Evolutionary conservation across 2,329 filamentous ascomycete species (phyloP).

Genomic region (Diaporthe eres): DNA sequence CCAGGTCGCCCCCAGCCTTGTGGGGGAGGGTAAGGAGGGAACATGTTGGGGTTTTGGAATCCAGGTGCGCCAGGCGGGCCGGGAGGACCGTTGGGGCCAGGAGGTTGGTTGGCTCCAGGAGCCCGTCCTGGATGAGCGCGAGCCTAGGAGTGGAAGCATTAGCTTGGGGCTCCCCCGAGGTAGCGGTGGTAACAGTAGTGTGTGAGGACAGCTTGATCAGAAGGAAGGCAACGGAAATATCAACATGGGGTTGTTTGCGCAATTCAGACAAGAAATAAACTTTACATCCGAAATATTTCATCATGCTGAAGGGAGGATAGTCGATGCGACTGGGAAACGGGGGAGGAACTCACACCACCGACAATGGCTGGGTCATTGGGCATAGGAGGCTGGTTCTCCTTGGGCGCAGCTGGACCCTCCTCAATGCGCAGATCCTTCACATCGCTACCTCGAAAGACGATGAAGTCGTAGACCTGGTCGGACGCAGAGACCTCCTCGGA

Average conservation of each 20-base stretch:
- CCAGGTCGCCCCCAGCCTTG: slow-evolving; percentile 52
- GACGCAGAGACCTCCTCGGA: slow-evolving; percentile 87
- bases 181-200: slow-evolving; percentile 38
- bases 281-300: slow-evolving; percentile 99
- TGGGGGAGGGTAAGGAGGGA: slow-evolving; percentile 47
- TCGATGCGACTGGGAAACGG: slow-evolving; percentile 41
- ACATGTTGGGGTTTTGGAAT: slow-evolving; percentile 47
- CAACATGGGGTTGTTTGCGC: slow-evolving; percentile 94
- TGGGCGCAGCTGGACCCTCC: slow-evolving; percentile 79
- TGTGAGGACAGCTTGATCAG: slow-evolving; percentile 72
- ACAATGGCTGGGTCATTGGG: slow-evolving; percentile 97
- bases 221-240: slow-evolving; percentile 99
- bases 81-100: slow-evolving; percentile 47
- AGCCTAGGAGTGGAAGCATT: slow-evolving; percentile 53
- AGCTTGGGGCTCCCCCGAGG: slow-evolving; percentile 45
- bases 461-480: slow-evolving; percentile 96
- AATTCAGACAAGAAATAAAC: slow-evolving; percentile 82
- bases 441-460: slow-evolving; percentile 97
- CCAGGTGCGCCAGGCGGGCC: slow-evolving; percentile 49
- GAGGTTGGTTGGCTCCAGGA: slow-evolving; percentile 39
- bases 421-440: slow-evolving; percentile 98
- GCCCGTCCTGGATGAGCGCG: slow-evolving; percentile 52
- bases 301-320: slow-evolving; percentile 69
- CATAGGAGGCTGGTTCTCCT: slow-evolving; percentile 82
- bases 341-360: slow-evolving; percentile 80